Evolutionary conservation across 768 basidiomycete genomes (phyloP).

Genomic region (Rhizopogon vulgaris): DNA sequence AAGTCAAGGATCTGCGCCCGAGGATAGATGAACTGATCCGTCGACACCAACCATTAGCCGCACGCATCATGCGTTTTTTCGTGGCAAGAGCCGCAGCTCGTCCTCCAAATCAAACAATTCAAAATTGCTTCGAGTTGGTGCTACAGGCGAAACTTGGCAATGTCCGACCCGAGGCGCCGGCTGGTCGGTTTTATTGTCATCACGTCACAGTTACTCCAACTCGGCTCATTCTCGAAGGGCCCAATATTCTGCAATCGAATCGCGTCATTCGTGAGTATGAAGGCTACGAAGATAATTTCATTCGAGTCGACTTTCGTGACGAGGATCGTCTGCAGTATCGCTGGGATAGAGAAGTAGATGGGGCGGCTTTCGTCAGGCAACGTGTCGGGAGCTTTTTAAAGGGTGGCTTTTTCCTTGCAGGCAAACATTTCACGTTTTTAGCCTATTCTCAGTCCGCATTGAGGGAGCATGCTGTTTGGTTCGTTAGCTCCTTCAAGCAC

Average conservation of each 20-base stretch:
- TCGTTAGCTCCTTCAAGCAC: constrained; percentile 57
- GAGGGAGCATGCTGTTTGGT: constrained; percentile 81
- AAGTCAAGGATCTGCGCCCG: constrained; percentile 42
- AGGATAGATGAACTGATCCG: constrained; percentile 37
- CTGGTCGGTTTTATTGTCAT: constrained; percentile 55
- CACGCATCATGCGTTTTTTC: constrained; percentile 51
- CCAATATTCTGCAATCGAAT: constrained; percentile 71
- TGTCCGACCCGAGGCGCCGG: constrained; percentile 17
- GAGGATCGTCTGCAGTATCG: constrained; percentile 73
- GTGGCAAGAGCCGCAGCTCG: constrained; percentile 41
- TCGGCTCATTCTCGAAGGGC: constrained; percentile 68
- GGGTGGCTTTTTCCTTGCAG: constrained; percentile 63
- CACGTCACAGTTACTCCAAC: constrained; percentile 77
- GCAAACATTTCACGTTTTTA: constrained; percentile 70
- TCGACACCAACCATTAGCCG: constrained; percentile 29
- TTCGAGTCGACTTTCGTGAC: constrained; percentile 81
- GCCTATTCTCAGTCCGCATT: constrained; percentile 79
- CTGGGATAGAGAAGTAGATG: constrained; percentile 66
- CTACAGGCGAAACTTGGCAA: constrained; percentile 12
- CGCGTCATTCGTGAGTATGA: constrained; percentile 67
- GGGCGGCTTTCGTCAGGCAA: constrained; percentile 44
- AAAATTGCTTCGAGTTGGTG: constrained; percentile 41
- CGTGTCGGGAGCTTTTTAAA: constrained; percentile 57
- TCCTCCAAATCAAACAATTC: constrained; percentile 35
- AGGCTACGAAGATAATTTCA: constrained; percentile 58